Conservation (phyloP, 495 filamentous ascomycete species). For the Ramalina peruviana region DNA sequence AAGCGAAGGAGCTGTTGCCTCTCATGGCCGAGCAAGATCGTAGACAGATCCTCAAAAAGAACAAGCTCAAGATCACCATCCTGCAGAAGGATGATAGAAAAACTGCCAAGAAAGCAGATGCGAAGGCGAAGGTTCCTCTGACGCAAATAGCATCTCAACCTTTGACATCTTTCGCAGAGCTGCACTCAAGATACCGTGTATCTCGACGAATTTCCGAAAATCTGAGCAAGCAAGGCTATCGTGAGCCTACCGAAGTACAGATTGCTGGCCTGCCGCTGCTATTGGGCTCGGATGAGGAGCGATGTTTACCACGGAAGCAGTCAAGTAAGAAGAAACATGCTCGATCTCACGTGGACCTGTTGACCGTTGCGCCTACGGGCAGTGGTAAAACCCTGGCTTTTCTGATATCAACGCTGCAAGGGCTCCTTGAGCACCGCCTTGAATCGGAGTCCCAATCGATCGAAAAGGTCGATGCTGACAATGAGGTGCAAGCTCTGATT, state of each 20-base stretch:
- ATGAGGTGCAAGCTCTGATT: constrained; percentile 53
- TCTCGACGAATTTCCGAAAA: constrained; percentile 61
- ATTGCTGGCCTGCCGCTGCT: constrained; percentile 71
- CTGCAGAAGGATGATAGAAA: constrained; percentile 30
- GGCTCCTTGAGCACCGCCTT: constrained; percentile 42
- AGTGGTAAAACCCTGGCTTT: constrained; percentile 97
- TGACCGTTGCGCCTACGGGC: constrained; percentile 85
- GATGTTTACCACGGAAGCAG: not conserved
- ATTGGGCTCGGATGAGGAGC: constrained; percentile 28
- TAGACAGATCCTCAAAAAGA: constrained; percentile 57
- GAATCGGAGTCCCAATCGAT: constrained; percentile 26
- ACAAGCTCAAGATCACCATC: constrained; percentile 77
- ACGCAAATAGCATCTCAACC: constrained; percentile 56
- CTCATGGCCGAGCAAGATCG: constrained; percentile 49
- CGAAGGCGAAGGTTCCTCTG: constrained; percentile 31
- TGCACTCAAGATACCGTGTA: constrained; percentile 55
- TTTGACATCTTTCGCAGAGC: constrained; percentile 58
- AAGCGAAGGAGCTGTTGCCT: constrained; percentile 15
- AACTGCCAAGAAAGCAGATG: constrained; percentile 28
- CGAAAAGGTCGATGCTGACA: constrained; percentile 23
- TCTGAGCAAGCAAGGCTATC: constrained; percentile 69
- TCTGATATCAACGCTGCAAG: constrained; percentile 70
- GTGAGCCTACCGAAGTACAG: constrained; percentile 83
- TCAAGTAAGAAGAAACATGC: constrained; percentile 8
- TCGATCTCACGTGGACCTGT: constrained; percentile 39